Percentiles rank a stretch among this genome's conserved stretches.
Evolutionary conservation across 2,329 filamentous ascomycete species (phyloP).

Genomic region (Penicillium sp.): DNA sequence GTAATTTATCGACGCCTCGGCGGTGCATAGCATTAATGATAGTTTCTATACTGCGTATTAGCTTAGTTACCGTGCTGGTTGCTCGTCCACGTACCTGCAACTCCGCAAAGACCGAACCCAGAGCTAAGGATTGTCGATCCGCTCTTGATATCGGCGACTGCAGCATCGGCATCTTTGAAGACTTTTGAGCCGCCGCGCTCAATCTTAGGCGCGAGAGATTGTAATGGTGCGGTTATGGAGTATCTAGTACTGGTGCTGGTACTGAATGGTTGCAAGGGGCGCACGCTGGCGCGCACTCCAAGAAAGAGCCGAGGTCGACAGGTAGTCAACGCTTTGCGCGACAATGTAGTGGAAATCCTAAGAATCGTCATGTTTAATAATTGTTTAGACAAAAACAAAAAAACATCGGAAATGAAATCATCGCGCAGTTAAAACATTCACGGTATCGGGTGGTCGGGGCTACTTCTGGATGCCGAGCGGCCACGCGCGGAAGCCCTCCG

Average conservation of each 20-base stretch:
- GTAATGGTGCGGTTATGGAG: constrained; percentile 22
- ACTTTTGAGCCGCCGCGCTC: constrained; percentile 39
- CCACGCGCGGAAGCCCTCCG: neutral
- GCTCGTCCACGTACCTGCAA: constrained; percentile 56
- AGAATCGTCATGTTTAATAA: constrained; percentile 26
- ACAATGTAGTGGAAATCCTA: constrained; percentile 27
- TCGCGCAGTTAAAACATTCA: constrained; percentile 10
- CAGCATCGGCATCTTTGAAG: constrained; percentile 58
- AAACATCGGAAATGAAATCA: neutral
- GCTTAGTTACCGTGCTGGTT: neutral
- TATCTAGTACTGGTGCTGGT: constrained; percentile 15
- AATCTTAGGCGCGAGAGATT: constrained; percentile 26
- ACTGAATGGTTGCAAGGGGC: constrained; percentile 9
- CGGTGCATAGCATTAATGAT: constrained; percentile 67
- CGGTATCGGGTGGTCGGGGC: constrained; percentile 6
- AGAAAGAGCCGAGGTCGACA: constrained; percentile 26
- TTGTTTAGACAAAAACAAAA: neutral
- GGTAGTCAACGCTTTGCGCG: constrained; percentile 25
- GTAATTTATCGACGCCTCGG: constrained; percentile 56
- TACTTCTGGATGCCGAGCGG: constrained; percentile 16
- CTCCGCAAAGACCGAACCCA: constrained; percentile 79
- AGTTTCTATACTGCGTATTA: constrained; percentile 55
- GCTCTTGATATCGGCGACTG: constrained; percentile 68
- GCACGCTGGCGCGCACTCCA: constrained; percentile 17
- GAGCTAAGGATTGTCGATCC: constrained; percentile 71